A percentile compares a stretch with the other conserved stretches of the same genome.
These are phyloP conservation scores for Ganoderma lucidum DNA, from an alignment of 1,284 basidiomycete species.

Conservation along the genomic window DNA sequence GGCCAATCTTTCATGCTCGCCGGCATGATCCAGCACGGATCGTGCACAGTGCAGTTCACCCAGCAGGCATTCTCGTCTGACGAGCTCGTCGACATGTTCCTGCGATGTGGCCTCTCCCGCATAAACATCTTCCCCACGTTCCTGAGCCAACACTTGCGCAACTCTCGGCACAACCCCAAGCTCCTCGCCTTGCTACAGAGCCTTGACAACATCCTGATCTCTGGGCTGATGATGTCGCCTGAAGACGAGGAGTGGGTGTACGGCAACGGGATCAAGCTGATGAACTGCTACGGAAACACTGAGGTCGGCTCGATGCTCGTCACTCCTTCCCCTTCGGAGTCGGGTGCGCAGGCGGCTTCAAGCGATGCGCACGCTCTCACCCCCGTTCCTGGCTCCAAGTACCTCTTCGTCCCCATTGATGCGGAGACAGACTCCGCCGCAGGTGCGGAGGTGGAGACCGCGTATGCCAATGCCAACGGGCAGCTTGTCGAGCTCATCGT, in stretches of 20 bases:
- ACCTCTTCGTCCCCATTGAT: slow-evolving; percentile 64
- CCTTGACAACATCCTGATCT: slow-evolving; percentile 68
- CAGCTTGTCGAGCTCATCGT: slow-evolving; percentile 72
- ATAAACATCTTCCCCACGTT: slow-evolving; percentile 76
- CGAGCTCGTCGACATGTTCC: slow-evolving; percentile 76
- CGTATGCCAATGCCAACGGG: slow-evolving; percentile 57
- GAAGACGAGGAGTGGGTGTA: slow-evolving; percentile 75
- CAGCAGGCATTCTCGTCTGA: slow-evolving; percentile 68
- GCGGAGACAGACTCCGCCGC: slow-evolving; percentile 38
- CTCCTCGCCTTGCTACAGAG: slow-evolving; percentile 61
- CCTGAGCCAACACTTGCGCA: slow-evolving; percentile 66
- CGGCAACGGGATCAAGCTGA: slow-evolving; percentile 62
- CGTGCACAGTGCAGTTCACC: slow-evolving; percentile 75
- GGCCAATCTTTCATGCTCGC: slow-evolving; percentile 44
- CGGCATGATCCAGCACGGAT: slow-evolving; percentile 71
- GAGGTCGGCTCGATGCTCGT: slow-evolving; percentile 74
- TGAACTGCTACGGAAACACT: slow-evolving; percentile 77
- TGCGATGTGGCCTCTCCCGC: slow-evolving; percentile 69
- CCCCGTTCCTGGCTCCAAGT: slow-evolving; percentile 63
- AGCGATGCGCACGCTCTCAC: slow-evolving; percentile 54
- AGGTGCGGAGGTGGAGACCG: slow-evolving; percentile 46
- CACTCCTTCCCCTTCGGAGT: slow-evolving; percentile 41
- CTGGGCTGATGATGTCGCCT: slow-evolving; percentile 63
- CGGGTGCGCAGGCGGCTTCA: neutral
- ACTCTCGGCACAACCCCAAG: slow-evolving; percentile 66